A percentile compares a stretch with the other conserved stretches of the same genome.
Conservation (phyloP, 192 early-diverging fungal species). For the Entomortierella beljakovae region DNA sequence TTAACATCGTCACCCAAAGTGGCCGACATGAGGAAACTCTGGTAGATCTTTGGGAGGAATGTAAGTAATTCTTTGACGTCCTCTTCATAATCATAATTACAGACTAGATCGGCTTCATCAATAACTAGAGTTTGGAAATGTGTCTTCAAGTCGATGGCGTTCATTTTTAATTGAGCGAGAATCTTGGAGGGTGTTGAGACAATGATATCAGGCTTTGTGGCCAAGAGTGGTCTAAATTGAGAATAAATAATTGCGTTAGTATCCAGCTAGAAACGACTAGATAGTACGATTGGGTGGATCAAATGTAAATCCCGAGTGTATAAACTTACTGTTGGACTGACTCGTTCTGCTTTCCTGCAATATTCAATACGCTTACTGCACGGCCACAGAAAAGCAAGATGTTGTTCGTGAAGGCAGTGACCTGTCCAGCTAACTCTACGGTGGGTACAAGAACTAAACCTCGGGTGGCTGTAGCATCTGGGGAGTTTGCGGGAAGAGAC, state of each 20-base stretch:
- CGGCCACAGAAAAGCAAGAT: constrained; percentile 81
- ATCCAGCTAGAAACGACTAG: not conserved
- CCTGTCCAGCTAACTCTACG: constrained; percentile 95
- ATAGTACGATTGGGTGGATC: not conserved
- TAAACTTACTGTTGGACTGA: constrained; percentile 65
- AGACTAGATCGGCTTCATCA: constrained; percentile 95
- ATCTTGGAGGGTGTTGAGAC: constrained; percentile 89
- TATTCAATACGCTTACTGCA: constrained; percentile 71
- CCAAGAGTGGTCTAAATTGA: constrained; percentile 74
- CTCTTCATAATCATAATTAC: constrained; percentile 94
- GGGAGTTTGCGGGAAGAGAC: constrained; percentile 50
- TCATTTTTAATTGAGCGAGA: constrained; percentile 79
- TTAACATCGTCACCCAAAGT: constrained; percentile 93
- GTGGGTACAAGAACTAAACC: constrained; percentile 93
- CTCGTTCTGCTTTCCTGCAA: constrained; percentile 67
- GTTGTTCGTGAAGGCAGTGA: constrained; percentile 78
- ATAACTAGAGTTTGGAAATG: constrained; percentile 85
- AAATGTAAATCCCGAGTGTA: not conserved
- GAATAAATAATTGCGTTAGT: no score
- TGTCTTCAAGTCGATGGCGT: constrained; percentile 42
- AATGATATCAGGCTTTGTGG: constrained; percentile 88
- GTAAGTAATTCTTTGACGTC: constrained; percentile 84
- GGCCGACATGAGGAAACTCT: constrained; percentile 94
- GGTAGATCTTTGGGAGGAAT: constrained; percentile 87
- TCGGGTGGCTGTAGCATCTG: constrained; percentile 53